These are phyloP conservation scores for Westerdykella sp. DNA, from an alignment of 2,329 filamentous ascomycete genomes.

Conservation along the genomic window DNA sequence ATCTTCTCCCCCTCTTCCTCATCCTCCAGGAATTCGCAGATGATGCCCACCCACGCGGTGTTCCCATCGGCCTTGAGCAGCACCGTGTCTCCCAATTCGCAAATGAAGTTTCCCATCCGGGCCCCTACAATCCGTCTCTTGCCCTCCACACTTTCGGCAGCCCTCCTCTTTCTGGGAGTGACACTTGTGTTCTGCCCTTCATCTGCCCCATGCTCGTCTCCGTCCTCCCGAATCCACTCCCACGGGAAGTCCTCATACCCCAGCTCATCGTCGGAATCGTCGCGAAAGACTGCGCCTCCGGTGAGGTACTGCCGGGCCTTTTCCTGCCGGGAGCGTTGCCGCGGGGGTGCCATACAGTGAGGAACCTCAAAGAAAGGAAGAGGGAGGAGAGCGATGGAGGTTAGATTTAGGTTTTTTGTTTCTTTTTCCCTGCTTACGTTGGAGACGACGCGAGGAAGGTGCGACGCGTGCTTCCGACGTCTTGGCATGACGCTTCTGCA, in stretches of 20 bases:
- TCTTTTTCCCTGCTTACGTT: conserved; percentile 17
- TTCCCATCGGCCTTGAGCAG: conserved; percentile 84
- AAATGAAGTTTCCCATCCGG: conserved; percentile 73
- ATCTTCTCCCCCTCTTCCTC: conserved; percentile 60
- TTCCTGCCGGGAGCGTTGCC: conserved; percentile 39
- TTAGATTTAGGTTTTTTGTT: conserved; percentile 10
- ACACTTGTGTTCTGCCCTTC: conserved; percentile 12
- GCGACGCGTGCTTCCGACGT: conserved; percentile 22
- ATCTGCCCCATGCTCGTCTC: conserved; percentile 7
- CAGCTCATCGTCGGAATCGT: conserved; percentile 86
- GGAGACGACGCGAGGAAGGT: conserved; percentile 9
- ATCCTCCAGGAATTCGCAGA: conserved; percentile 72
- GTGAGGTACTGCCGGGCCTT: conserved; percentile 48
- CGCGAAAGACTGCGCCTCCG: conserved; percentile 59
- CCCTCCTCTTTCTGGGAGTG: conserved; percentile 31
- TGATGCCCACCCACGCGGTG: conserved; percentile 87
- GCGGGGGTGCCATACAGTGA: conserved; percentile 35
- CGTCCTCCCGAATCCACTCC: conserved; percentile 52
- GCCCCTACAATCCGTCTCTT: conserved; percentile 65
- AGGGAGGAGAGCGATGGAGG: conserved; percentile 4
- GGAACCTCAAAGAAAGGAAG: neutral
- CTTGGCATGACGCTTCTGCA: conserved; percentile 18
- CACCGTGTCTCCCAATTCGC: conserved; percentile 73
- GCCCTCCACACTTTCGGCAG: conserved; percentile 8
- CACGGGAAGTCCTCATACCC: conserved; percentile 46